Evolutionary conservation across 2,329 filamentous ascomycete genomes (phyloP), one percentile per base, ranked within the genome.

Genomic region (Nemania sp.): DNA sequence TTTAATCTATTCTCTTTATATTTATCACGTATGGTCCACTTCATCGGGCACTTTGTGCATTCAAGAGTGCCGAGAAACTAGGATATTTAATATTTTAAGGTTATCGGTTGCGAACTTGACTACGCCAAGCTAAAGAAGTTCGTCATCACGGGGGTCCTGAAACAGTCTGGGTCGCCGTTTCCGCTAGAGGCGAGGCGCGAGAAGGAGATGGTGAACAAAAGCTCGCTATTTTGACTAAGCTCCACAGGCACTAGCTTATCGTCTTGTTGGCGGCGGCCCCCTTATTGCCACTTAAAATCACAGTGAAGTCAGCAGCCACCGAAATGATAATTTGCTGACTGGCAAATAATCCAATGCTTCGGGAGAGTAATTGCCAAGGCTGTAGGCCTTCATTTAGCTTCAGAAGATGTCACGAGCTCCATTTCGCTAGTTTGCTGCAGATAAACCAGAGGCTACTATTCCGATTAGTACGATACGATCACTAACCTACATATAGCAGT

Each of bases 321-420:
- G 15, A 47, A 27, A 49, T 49, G 49, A 45, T 11, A 27, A 47
- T 53, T 11, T 54, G 66, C 66, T 68, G 62, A 68, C 62, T 65
- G 62, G 56, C 52, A 47, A 57, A 13, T 41, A 38, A 45, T 52
- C 56, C 57, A 57, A 57, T 41, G 26, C 27, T 45, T 32, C 32
- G 27, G 45, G 27, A 62, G 66, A 62, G 66, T 68, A 65, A 62
- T 68, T 62, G 66, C 66, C 62, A 68, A 68, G 66, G 53, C 52
- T 47, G 24, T 68, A 68, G 26, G 55, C 41, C 3, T 47, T 62
- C 45, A 52, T 47, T 47, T 54, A 49, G 52, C 26, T 38, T 20
- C n/a, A 53, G 18, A 62, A 55, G 24, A 49, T 54, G 22, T 43
- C 18, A 64, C 32, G 15, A 38, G 54, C 35, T 55, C 26, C 53